Evolutionary conservation across 2,329 filamentous ascomycete genomes (phyloP).

Genomic region (Biscogniauxia mediterranea): DNA sequence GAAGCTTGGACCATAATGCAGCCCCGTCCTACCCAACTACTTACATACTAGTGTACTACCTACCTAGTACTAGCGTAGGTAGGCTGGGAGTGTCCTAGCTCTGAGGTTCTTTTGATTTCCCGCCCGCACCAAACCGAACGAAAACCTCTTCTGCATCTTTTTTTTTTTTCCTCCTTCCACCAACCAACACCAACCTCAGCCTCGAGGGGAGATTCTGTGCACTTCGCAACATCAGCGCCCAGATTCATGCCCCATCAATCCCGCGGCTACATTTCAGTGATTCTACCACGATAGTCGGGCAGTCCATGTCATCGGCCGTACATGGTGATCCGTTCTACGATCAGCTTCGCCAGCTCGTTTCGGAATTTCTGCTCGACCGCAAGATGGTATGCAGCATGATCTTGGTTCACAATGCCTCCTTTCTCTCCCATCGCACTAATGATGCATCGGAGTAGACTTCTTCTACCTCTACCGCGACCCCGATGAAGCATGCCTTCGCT

Average conservation of each 20-base stretch:
- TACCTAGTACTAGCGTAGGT: background rate
- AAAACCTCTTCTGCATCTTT: slow-evolving; percentile 8
- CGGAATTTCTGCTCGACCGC: slow-evolving; percentile 18
- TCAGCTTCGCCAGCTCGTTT: slow-evolving; percentile 19
- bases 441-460: slow-evolving; percentile 54
- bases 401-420: background rate
- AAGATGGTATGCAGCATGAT: slow-evolving; percentile 20
- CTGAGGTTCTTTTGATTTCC: slow-evolving; percentile 5
- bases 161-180: background rate
- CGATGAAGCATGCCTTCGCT: slow-evolving; percentile 73
- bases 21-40: background rate
- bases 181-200: slow-evolving; percentile 1
- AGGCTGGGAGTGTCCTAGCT: background rate
- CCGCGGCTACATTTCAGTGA: background rate
- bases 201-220: slow-evolving; percentile 7
- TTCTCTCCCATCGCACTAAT: slow-evolving; percentile 9
- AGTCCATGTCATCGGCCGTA: slow-evolving; percentile 21
- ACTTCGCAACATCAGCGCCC: slow-evolving; percentile 3
- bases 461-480: slow-evolving; percentile 70
- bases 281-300: background rate
- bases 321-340: slow-evolving; percentile 18
- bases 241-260: slow-evolving; percentile 3
- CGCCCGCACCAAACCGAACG: slow-evolving; percentile 10
- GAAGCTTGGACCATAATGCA: slow-evolving; percentile 16
- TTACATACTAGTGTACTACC: too few relatives aligned